Evolutionary conservation across 495 filamentous ascomycete genomes (phyloP).

Genomic region (Astrocystis sublimbata): DNA sequence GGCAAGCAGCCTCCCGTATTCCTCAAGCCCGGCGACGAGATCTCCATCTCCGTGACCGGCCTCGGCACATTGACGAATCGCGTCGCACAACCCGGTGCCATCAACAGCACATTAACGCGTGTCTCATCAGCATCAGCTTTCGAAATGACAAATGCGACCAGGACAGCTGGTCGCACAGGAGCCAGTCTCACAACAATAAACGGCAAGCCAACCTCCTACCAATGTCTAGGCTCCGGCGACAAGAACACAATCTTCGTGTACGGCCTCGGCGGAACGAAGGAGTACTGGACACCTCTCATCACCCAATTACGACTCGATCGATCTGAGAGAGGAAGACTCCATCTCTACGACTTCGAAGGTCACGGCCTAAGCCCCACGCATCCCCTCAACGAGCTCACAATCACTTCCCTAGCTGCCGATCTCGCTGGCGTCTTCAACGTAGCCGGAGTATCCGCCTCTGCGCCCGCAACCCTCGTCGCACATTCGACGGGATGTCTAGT

Average conservation of each 20-base stretch:
- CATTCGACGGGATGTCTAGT: constrained; percentile 35
- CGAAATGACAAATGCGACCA: constrained; percentile 31
- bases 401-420: constrained; percentile 47
- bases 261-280: constrained; percentile 42
- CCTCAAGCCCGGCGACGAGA: constrained; percentile 46
- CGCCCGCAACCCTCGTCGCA: constrained; percentile 49
- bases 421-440: constrained; percentile 41
- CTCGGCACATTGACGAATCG: constrained; percentile 49
- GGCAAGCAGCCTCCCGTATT: constrained; percentile 49
- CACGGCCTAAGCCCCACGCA: constrained; percentile 53
- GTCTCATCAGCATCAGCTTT: constrained; percentile 26
- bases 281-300: constrained; percentile 43
- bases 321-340: constrained; percentile 31
- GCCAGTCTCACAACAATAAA: constrained; percentile 45
- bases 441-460: constrained; percentile 25
- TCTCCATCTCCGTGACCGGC: constrained; percentile 45
- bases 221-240: constrained; percentile 24
- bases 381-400: constrained; percentile 38
- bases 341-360: constrained; percentile 56
- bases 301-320: constrained; percentile 25
- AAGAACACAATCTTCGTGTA: constrained; percentile 51
- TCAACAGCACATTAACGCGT: constrained; percentile 25
- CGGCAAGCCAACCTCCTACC: constrained; percentile 45
- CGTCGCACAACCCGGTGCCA: constrained; percentile 28
- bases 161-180: constrained; percentile 27